These are phyloP conservation scores for Inga leiocalycina DNA, from an alignment of 306 rosid species.

Conservation along the genomic window DNA sequence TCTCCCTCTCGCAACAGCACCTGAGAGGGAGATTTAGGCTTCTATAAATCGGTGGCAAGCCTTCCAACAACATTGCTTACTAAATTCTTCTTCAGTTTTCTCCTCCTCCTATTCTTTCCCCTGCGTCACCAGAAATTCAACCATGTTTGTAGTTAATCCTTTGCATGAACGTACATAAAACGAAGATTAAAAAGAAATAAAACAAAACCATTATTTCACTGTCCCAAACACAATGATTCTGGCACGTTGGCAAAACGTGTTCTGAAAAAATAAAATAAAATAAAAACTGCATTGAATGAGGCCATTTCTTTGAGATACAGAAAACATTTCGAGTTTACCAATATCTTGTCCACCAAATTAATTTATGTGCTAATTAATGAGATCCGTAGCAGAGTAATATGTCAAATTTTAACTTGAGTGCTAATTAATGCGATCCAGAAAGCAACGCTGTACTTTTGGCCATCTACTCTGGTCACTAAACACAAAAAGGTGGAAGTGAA, in stretches of 20 bases:
- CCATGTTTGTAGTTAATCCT: constrained; percentile 8
- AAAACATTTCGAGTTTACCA: not conserved
- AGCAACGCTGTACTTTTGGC: not conserved
- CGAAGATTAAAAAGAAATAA: not conserved
- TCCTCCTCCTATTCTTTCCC: constrained; percentile 63
- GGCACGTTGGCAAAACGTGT: not conserved
- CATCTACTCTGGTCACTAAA: not conserved
- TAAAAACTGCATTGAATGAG: not conserved
- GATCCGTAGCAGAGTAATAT: not conserved
- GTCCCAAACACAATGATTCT: not conserved
- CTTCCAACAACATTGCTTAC: constrained; percentile 41
- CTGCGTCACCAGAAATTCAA: constrained; percentile 53
- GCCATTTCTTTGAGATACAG: not conserved
- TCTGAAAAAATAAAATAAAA: not conserved
- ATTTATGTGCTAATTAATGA: not conserved
- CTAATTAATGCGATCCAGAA: not conserved
- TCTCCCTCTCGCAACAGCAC: not conserved
- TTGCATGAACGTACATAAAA: constrained; percentile 1
- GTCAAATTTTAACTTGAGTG: constrained; percentile 11
- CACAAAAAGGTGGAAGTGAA: constrained; percentile 29
- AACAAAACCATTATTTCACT: not conserved
- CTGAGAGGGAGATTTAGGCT: constrained; percentile 1
- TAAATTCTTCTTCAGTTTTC: constrained; percentile 68
- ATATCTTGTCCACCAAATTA: constrained; percentile 21
- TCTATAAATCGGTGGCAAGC: constrained; percentile 24